Evolutionary conservation across 768 basidiomycete genomes (phyloP), one percentile per base, ranked within the genome.

Genomic region (Serendipita vermifera): DNA sequence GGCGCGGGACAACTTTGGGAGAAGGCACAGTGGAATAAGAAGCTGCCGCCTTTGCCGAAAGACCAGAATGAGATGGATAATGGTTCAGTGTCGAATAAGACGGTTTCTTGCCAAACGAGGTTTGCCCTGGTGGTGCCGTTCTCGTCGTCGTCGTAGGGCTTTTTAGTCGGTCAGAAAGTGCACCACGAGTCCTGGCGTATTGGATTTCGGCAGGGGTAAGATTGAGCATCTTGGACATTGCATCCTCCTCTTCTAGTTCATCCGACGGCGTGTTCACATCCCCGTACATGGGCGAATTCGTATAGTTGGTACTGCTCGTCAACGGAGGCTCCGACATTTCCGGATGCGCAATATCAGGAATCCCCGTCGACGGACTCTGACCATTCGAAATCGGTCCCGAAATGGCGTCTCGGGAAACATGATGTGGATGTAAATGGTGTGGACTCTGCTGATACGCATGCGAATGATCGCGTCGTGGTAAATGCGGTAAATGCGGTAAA

Each of bases 361-460:
- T 51, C 7, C 22, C 24, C 7, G 46, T 51, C 7, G 46, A 15
- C 32, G 46, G 46, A 7, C 27, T 20, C n/a, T 51, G 46, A 29
- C 46, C 46, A 51, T 51, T 51, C 11, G 27, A 15, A n/a, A 51
- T 51, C 29, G 46, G 46, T 9, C 46, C 46, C n/a, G 46, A 51
- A 20, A 51, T 51, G 22, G 46, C 46, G 31, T 51, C 46, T 9
- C 46, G 46, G 5, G 46, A 51, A 29, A 51, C 32, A 15, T 20
- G 17, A 51, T 51, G 46, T n/a, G 11, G 46, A 26, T 15, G 46
- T 20, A 20, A 29, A 51, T 20, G 46, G 5, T 51, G 46, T 9
- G 24, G 22, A 51, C 46, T 20, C 20, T 29, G 17, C 7, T n/a
- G n/a, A n/a, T n/a, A n/a, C n/a, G n/a, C n/a, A n/a, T n/a, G n/a